These are phyloP conservation scores for Ensete ventricosum DNA, from an alignment of 176 grass and related monocot species.

Conservation along the genomic window DNA sequence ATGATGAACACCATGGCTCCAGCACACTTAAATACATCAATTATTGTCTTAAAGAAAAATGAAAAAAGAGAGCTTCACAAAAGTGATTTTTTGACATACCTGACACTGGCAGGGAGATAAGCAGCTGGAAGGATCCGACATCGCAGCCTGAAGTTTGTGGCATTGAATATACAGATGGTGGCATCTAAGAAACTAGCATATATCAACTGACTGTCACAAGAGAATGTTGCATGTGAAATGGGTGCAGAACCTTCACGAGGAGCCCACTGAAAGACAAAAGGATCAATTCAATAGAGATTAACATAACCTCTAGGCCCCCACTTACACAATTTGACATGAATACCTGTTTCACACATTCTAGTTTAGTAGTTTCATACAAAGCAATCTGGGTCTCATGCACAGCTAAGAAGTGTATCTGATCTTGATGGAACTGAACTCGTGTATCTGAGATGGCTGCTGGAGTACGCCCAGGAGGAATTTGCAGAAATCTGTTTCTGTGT, in stretches of 20 bases:
- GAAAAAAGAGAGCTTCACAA: background rate
- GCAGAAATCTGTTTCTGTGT: conserved; percentile 70
- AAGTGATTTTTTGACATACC: conserved; percentile 31
- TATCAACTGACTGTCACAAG: conserved; percentile 95
- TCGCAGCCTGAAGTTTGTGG: conserved; percentile 66
- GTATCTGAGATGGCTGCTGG: conserved; percentile 72
- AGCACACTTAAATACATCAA: background rate
- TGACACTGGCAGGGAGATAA: conserved; percentile 70
- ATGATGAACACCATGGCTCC: background rate
- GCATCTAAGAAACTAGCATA: conserved; percentile 87
- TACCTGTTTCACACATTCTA: conserved; percentile 82
- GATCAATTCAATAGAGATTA: conserved; percentile 15
- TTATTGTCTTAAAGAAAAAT: background rate
- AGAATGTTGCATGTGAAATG: conserved; percentile 91
- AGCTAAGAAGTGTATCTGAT: conserved; percentile 88
- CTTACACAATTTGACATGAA: background rate
- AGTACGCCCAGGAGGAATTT: conserved; percentile 51
- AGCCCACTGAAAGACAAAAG: conserved; percentile 56
- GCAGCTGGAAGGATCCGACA: conserved; percentile 82
- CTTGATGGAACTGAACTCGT: conserved; percentile 94
- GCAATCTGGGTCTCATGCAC: conserved; percentile 97
- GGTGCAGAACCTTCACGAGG: conserved; percentile 76
- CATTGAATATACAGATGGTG: conserved; percentile 79
- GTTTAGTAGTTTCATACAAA: conserved; percentile 79
- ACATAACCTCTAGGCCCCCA: background rate